phyloP scores from a whole-genome alignment of 805 yeast species.

The Diddensiella transvaalensis region DNA sequence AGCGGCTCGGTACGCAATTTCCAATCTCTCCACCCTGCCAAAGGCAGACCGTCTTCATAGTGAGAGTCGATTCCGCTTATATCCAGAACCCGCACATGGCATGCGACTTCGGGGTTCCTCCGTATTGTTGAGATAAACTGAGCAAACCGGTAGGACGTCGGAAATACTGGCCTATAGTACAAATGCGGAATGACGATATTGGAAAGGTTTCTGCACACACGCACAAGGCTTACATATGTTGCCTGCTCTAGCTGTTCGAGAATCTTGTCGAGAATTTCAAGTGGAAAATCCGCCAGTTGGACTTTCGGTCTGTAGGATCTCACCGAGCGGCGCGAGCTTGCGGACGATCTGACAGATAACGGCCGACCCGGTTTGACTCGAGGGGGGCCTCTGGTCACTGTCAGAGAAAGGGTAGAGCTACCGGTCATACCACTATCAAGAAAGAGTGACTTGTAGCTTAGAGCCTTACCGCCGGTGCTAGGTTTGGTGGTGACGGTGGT shows the following conservation, averaged over 20 bases:
- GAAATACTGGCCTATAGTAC: slow-evolving; percentile 52
- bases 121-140: slow-evolving; percentile 73
- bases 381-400: background rate
- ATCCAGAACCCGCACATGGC: slow-evolving; percentile 54
- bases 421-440: background rate
- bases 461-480: no score
- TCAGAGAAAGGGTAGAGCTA: background rate
- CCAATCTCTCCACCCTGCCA: slow-evolving; percentile 94
- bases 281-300: slow-evolving; percentile 21
- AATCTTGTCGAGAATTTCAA: slow-evolving; percentile 28
- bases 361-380: background rate
- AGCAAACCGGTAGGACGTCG: slow-evolving; percentile 73
- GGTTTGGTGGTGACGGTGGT: no score
- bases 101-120: slow-evolving; percentile 52
- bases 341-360: slow-evolving; percentile 1
- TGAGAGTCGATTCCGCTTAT: slow-evolving; percentile 42
- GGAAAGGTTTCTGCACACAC: slow-evolving; percentile 50
- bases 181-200: slow-evolving; percentile 50
- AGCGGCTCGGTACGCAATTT: slow-evolving; percentile 70
- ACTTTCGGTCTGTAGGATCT: background rate
- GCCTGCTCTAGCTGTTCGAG: slow-evolving; percentile 34
- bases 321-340: background rate
- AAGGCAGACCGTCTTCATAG: slow-evolving; percentile 32
- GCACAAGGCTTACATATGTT: slow-evolving; percentile 44
- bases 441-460: background rate